These are phyloP conservation scores for Phalaenopsis equestris DNA, from an alignment of 106 monocot genomes.

Conservation along the genomic window DNA sequence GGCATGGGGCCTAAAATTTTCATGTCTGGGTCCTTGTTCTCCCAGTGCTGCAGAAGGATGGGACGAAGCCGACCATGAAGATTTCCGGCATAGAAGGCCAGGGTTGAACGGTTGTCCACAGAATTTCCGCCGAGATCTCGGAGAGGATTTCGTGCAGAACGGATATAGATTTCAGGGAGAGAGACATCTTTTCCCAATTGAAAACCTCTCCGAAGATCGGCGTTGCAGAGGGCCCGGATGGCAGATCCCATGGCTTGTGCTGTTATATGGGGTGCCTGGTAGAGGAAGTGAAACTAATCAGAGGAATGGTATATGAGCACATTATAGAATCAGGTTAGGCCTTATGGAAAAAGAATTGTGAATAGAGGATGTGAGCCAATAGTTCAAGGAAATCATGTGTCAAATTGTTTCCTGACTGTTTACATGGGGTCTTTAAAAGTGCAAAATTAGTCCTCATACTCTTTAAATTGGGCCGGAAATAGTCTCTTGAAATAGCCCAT, in stretches of 20 bases:
- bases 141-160: slow-evolving; percentile 23
- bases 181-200: slow-evolving; percentile 53
- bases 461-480: too few species aligned
- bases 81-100: slow-evolving; percentile 71
- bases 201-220: slow-evolving; percentile 29
- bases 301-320: background rate
- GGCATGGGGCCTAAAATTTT: slow-evolving; percentile 52
- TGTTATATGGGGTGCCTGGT: slow-evolving; percentile 46
- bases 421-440: too few species aligned
- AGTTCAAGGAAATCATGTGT: background rate
- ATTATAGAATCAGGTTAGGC: background rate
- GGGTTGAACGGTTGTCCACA: slow-evolving; percentile 20
- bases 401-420: too few species aligned
- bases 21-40: slow-evolving; percentile 61
- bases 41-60: slow-evolving; percentile 49
- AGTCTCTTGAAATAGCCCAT: too few species aligned
- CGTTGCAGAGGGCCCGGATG: slow-evolving; percentile 43
- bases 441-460: too few species aligned
- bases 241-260: slow-evolving; percentile 23
- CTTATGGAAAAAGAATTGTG: too few species aligned
- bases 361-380: background rate
- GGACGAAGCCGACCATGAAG: slow-evolving; percentile 58
- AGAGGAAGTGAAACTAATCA: background rate
- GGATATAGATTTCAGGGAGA: slow-evolving; percentile 38
- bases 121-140: slow-evolving; percentile 42